Evolutionary conservation across 2,329 filamentous ascomycete species (phyloP), one percentile per base, ranked within the genome.

Genomic region (Pleochaeta shiraiana): DNA sequence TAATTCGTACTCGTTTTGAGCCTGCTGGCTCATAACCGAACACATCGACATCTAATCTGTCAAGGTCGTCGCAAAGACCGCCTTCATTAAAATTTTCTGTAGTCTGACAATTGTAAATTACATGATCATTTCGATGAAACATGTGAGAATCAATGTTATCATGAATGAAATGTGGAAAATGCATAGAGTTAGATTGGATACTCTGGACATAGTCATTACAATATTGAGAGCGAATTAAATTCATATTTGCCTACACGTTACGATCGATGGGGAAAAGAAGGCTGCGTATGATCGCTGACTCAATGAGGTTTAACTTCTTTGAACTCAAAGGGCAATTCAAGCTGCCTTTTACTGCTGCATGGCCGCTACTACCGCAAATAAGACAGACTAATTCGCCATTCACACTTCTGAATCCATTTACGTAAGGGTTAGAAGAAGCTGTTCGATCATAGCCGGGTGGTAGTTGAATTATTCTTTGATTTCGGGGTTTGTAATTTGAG

Each of bases 21-120:
- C 55, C 55, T n/a, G 55, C 55, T 34, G 55, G 55, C 31, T 60
- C 55, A 34, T 60, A 60, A 19, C 55, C 45, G 16, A 60, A 60
- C 12, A 60, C 30, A 37, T 60, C 55, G 12, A 34, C 19, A 60
- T 60, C n/a, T 0, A 60, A 7, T 21, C 21, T 31, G 16, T 60
- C 31, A 24, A 60, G 19, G 9, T 60, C 55, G 14, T 24, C 5
- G 28, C 30, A 21, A 7, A 21, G 31, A 60, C 37, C 7, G 24
- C 1, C 37, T n/a, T 34, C 6, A n/a, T 50, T 50, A 2, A 3
- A 11, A 26, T 26, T 21, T 50, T 21, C 45, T 26, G 14, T 12
- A 37, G 1, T 37, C 19, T 21, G 19, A 16, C 3, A 19, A 60
- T 30, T 33, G 3, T 19, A 4, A 21, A 3, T 21, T 14, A 4